Evolutionary conservation across 2,329 filamentous ascomycete genomes (phyloP).

Genomic region (Reticulascus tulasneorum): DNA sequence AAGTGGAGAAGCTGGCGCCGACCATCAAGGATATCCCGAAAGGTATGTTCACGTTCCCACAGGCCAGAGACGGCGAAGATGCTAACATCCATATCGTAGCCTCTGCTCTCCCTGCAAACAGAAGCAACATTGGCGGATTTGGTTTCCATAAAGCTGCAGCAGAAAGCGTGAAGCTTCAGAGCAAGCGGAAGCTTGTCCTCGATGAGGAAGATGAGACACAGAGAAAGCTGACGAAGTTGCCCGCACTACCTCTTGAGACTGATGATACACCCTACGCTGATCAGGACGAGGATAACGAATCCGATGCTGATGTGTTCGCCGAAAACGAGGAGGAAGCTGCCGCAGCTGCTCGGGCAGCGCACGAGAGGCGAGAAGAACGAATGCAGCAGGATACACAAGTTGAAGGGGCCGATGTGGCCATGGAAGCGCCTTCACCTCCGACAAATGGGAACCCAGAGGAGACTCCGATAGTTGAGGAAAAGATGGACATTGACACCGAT

Average conservation of each 20-base stretch:
- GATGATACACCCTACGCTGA: slow-evolving; percentile 58
- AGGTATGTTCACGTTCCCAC: slow-evolving; percentile 25
- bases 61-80: neutral
- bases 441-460: slow-evolving; percentile 19
- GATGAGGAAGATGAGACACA: slow-evolving; percentile 84
- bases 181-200: slow-evolving; percentile 75
- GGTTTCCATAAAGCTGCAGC: slow-evolving; percentile 67
- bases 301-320: slow-evolving; percentile 72
- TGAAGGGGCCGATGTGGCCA: slow-evolving; percentile 29
- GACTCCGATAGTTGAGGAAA: slow-evolving; percentile 25
- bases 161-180: slow-evolving; percentile 62
- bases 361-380: slow-evolving; percentile 75
- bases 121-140: slow-evolving; percentile 76
- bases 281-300: slow-evolving; percentile 66
- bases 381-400: slow-evolving; percentile 51
- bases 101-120: slow-evolving; percentile 61
- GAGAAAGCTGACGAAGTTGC: slow-evolving; percentile 87
- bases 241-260: slow-evolving; percentile 66
- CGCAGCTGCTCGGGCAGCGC: slow-evolving; percentile 78
- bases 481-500: slow-evolving; percentile 50
- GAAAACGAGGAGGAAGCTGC: slow-evolving; percentile 84
- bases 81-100: slow-evolving; percentile 28
- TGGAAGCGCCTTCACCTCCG: slow-evolving; percentile 10
- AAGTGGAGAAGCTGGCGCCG: slow-evolving; percentile 28
- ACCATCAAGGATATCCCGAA: slow-evolving; percentile 28